Evolutionary conservation across 257 asterid species (phyloP).

Genomic region (Cinchona pubescens): DNA sequence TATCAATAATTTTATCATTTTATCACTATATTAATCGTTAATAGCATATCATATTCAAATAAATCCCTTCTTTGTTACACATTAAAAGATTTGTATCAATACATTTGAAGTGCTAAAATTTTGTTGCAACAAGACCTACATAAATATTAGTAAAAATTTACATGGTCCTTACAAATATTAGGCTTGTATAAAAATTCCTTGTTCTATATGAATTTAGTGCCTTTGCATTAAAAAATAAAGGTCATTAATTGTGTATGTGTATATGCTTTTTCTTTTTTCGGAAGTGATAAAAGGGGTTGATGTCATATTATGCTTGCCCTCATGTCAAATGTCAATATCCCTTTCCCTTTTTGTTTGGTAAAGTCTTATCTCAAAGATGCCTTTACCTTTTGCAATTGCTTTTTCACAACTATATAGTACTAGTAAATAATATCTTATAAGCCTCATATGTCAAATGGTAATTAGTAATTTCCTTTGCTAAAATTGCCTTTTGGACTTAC

Average conservation of each 20-base stretch:
- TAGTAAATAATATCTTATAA: background rate
- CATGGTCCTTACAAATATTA: background rate
- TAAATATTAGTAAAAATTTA: background rate
- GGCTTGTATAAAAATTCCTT: background rate
- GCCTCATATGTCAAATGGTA: background rate
- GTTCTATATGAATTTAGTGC: background rate
- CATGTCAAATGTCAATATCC: background rate
- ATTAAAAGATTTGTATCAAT: background rate
- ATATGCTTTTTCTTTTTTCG: background rate
- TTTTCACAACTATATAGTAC: background rate
- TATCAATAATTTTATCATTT: too few relatives aligned
- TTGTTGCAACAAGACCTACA: background rate
- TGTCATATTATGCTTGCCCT: background rate
- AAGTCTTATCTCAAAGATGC: conserved; percentile 18
- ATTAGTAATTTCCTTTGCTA: background rate
- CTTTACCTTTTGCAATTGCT: conserved; percentile 15
- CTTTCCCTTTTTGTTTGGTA: background rate
- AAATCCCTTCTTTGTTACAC: too few relatives aligned
- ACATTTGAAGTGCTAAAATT: background rate
- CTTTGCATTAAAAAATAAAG: background rate
- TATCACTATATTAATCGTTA: too few relatives aligned
- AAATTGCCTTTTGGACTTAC: conserved; percentile 8
- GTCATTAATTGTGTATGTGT: background rate
- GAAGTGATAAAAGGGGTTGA: too few relatives aligned
- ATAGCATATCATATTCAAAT: too few relatives aligned